Evolutionary conservation across 2,329 filamentous ascomycete species (phyloP).

Genomic region (Lithohypha guttulata): DNA sequence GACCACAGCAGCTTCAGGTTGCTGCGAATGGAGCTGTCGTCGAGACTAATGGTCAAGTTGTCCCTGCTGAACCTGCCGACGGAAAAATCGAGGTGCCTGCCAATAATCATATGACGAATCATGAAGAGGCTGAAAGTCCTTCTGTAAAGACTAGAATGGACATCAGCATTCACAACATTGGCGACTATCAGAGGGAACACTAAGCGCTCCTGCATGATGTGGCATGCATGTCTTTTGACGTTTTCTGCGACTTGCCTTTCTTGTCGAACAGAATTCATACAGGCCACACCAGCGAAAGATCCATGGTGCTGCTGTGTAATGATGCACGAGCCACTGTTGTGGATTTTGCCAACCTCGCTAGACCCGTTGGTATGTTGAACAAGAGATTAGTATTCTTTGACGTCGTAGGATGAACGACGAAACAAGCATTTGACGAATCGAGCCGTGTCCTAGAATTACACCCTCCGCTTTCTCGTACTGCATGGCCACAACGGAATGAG

Average conservation of each 20-base stretch:
- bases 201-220: not conserved
- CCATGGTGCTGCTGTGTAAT: not conserved
- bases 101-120: not conserved
- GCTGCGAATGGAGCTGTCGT: slow-evolving; percentile 52
- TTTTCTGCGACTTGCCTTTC: too few species aligned
- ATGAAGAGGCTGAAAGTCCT: slow-evolving; percentile 27
- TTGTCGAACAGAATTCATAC: too few species aligned
- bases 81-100: slow-evolving; percentile 8
- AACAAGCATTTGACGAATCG: not conserved
- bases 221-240: too few species aligned
- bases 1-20: slow-evolving; percentile 50
- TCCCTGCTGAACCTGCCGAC: slow-evolving; percentile 36
- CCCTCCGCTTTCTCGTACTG: too few species aligned
- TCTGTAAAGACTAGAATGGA: slow-evolving; percentile 44
- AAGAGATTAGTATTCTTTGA: not conserved
- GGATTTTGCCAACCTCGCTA: slow-evolving; percentile 4
- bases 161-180: slow-evolving; percentile 50
- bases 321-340: slow-evolving; percentile 4
- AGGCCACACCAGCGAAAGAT: too few species aligned
- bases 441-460: not conserved
- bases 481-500: not conserved
- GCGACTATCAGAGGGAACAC: slow-evolving; percentile 30
- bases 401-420: not conserved
- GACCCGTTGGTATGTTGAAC: not conserved
- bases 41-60: slow-evolving; percentile 45